These are phyloP conservation scores for Marchantia paleacea DNA, from an alignment of 225 moss, liverwort and hornwort genomes.

Conservation along the genomic window DNA sequence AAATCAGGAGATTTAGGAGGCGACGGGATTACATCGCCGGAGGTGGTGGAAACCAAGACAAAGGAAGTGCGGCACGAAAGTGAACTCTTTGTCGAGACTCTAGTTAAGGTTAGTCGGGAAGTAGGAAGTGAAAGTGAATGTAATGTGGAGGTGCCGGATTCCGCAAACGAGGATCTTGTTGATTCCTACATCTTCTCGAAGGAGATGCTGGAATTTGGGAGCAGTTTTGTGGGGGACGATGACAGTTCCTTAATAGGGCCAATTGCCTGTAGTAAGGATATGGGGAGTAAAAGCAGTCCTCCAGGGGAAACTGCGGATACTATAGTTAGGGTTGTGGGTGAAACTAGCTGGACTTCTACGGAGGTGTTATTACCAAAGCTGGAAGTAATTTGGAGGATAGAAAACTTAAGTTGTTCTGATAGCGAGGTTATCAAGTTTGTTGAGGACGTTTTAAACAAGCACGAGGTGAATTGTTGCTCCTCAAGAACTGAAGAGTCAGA, in stretches of 20 bases:
- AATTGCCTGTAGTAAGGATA: neutral
- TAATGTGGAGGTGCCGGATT: neutral
- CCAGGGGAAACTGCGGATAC: neutral
- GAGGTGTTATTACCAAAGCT: neutral
- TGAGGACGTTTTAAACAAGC: neutral
- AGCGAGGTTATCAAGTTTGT: neutral
- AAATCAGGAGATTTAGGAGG: neutral
- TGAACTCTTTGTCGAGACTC: neutral
- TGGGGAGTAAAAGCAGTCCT: neutral
- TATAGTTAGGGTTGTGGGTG: neutral
- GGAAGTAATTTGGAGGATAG: slow-evolving; percentile 9
- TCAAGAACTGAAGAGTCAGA: neutral
- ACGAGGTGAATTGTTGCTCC: neutral
- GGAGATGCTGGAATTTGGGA: neutral
- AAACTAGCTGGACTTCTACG: neutral
- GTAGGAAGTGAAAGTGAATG: neutral
- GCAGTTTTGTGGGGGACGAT: neutral
- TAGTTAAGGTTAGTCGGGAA: neutral
- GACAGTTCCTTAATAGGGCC: neutral
- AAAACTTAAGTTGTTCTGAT: neutral
- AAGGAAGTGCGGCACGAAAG: neutral
- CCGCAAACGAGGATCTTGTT: neutral
- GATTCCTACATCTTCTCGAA: neutral
- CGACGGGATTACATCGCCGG: too few species aligned
- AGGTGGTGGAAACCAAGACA: neutral